phyloP scores from a whole-genome alignment of 192 early-diverging fungal species.

The Coemansia sp. region DNA sequence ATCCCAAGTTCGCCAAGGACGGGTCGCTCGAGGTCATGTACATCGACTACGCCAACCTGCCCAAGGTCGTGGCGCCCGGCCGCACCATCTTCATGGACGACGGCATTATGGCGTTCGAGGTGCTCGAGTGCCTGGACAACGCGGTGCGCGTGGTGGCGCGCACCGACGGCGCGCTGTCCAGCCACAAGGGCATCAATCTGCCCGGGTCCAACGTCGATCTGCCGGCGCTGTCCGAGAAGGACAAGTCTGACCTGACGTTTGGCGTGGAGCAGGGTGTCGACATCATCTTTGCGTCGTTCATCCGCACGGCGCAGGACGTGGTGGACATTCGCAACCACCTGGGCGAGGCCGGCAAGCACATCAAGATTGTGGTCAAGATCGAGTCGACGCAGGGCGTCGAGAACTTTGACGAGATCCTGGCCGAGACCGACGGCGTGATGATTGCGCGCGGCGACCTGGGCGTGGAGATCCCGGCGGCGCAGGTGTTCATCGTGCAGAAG shows the following conservation, averaged over 20 bases:
- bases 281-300: conserved; percentile 94
- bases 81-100: conserved; percentile 89
- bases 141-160: conserved; percentile 66
- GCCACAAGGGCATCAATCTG: conserved; percentile 95
- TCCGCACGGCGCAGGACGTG: conserved; percentile 89
- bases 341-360: conserved; percentile 72
- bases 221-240: conserved; percentile 94
- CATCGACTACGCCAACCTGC: conserved; percentile 75
- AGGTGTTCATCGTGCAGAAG: conserved; percentile 92
- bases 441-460: conserved; percentile 98
- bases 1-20: conserved; percentile 57
- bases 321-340: conserved; percentile 82
- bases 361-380: conserved; percentile 97
- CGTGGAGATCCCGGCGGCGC: conserved; percentile 92
- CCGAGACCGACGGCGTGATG: conserved; percentile 95
- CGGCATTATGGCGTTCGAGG: conserved; percentile 92
- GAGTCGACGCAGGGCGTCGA: conserved; percentile 96
- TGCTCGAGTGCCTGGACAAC: conserved; percentile 63
- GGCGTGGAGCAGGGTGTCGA: conserved; percentile 93
- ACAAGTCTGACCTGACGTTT: conserved; percentile 84
- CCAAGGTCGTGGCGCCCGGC: conserved; percentile 68
- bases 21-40: conserved; percentile 69
- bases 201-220: conserved; percentile 87
- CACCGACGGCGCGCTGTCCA: conserved; percentile 84
- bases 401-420: conserved; percentile 98